Evolutionary conservation across 2,329 filamentous ascomycete genomes (phyloP), one percentile per base, ranked within the genome.

Genomic region (Fusarium sororula): DNA sequence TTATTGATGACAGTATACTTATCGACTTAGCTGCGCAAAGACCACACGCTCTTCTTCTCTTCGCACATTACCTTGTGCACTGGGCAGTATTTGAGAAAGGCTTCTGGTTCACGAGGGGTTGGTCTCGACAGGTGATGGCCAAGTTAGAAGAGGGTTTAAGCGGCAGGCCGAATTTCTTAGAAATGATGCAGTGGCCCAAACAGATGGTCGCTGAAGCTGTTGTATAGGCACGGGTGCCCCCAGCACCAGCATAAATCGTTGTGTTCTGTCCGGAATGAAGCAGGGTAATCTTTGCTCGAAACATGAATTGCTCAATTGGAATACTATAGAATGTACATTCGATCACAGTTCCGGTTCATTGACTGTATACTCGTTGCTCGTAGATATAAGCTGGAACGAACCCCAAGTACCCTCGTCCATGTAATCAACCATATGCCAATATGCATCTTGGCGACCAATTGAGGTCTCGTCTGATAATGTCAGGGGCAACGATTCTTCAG

Each of bases 311-410:
- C 24, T 53, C 22, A 22, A 26, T 28, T 22, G 37, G 17, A 30
- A 45, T n/a, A n/a, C 15, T 22, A 30, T 15, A 28, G 5, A 20
- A 12, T 32, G 38, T 26, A 17, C 45, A 28, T 38, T 35, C 24
- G 15, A 35, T 77, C 72, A 83, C 7, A 85, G 76, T 30, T 84
- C 83, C 38, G 68, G 59, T 8, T 85, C 83, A 15, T 59, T 57
- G 4, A 42, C 48, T 2, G 77, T 81, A 54, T 85, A 81, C 39
- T 82, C 75, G 28, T 79, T 72, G 37, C 70, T 80, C 2, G 81
- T 82, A 1, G 82, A 84, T 37, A 85, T 74, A 15, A 85, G 73
- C 6, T 74, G 68, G 14, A 84, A 78, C 0, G 80, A 53, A 7
- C 57, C 66, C 82, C 83, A 84, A 5, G 72, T 70, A 11, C 71